Percentiles rank a stretch among this genome's conserved stretches.
phyloP scores from a whole-genome alignment of 73 alveolate species.

The Tetrahymena malaccensis region DNA sequence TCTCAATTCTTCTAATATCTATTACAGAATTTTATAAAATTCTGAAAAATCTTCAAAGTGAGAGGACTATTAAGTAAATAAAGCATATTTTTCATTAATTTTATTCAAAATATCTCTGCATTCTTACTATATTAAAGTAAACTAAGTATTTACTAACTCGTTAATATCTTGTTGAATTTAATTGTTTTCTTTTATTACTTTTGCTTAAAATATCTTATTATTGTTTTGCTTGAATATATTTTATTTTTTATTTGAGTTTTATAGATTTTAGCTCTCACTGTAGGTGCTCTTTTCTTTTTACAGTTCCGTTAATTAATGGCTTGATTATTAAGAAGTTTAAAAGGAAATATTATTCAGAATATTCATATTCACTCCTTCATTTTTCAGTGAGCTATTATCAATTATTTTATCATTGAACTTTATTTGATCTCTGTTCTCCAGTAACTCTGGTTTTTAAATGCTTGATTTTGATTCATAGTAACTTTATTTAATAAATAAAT shows the following conservation, averaged over 20 bases:
- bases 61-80: neutral
- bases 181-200: neutral
- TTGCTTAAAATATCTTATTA: too few relatives aligned
- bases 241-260: neutral
- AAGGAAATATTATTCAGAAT: neutral
- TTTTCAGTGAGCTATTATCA: neutral
- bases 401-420: neutral
- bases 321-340: neutral
- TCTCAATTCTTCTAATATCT: neutral
- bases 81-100: neutral
- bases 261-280: neutral
- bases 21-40: neutral
- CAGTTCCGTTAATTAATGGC: neutral
- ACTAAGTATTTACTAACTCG: too few relatives aligned
- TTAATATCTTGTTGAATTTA: neutral
- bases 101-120: neutral
- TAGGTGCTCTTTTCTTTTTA: neutral
- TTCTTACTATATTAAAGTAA: neutral
- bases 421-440: too few relatives aligned
- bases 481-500: neutral
- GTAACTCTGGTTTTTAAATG: too few relatives aligned
- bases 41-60: neutral
- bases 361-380: neutral
- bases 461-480: too few relatives aligned
- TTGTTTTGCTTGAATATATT: too few relatives aligned